Evolutionary conservation across 768 basidiomycete genomes (phyloP).

Genomic region (Podaxis sp.): DNA sequence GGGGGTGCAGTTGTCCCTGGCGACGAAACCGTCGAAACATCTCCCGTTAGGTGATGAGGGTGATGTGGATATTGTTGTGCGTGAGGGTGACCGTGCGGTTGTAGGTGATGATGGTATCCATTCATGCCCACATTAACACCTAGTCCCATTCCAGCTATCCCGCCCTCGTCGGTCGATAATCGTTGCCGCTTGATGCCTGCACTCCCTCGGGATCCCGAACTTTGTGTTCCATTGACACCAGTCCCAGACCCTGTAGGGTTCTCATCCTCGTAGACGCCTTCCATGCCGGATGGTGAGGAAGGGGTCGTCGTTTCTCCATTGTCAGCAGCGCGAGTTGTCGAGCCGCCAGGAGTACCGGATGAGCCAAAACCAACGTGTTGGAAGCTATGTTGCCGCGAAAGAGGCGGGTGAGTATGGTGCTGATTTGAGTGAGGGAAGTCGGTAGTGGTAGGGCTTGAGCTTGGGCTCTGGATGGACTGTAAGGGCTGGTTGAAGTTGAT

Average conservation of each 20-base stretch:
- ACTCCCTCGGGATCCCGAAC: conserved; percentile 16
- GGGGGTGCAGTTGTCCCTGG: conserved; percentile 7
- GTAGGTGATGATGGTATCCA: conserved; percentile 10
- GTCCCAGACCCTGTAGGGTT: neutral
- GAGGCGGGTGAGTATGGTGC: conserved; percentile 25
- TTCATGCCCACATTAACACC: conserved; percentile 19
- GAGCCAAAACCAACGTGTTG: conserved; percentile 35
- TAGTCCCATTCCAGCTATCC: conserved; percentile 17
- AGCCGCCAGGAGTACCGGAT: neutral
- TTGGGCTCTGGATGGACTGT: conserved; percentile 44
- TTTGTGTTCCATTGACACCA: neutral
- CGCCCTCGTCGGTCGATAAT: conserved; percentile 31
- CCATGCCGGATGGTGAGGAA: conserved; percentile 10
- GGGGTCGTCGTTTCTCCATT: conserved; percentile 11
- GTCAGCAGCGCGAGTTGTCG: conserved; percentile 21
- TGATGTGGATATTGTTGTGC: conserved; percentile 4
- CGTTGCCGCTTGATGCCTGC: conserved; percentile 49
- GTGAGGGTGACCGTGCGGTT: conserved; percentile 3
- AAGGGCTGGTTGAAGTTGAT: conserved; percentile 35
- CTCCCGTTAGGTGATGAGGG: conserved; percentile 6
- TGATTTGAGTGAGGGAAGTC: conserved; percentile 34
- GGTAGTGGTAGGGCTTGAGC: conserved; percentile 47
- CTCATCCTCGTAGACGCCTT: conserved; percentile 9
- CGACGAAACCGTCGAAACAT: conserved; percentile 7
- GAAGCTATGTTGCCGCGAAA: conserved; percentile 59